These are phyloP conservation scores for Fusarium protoensiforme DNA, from an alignment of 2,329 filamentous ascomycete genomes.

Conservation along the genomic window DNA sequence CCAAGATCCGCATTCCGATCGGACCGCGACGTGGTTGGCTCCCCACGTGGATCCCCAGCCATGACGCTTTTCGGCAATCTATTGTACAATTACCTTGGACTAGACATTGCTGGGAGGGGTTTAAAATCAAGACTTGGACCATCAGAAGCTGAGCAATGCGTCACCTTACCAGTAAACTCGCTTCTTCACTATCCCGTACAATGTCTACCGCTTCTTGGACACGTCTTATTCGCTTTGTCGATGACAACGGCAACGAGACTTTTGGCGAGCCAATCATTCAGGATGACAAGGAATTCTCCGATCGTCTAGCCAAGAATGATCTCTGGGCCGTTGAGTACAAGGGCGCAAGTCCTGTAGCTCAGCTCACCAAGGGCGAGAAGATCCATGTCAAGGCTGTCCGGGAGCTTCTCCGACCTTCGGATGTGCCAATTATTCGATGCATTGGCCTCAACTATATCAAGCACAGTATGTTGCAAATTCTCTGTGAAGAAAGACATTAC, in stretches of 20 bases:
- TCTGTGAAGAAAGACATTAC: fast-evolving
- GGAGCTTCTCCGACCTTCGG: conserved; percentile 44
- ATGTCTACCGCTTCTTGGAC: conserved; percentile 44
- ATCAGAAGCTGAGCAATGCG: not conserved
- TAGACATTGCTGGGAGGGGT: not conserved
- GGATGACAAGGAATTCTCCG: conserved; percentile 41
- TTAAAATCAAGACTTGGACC: conserved; percentile 5
- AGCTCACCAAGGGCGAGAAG: conserved; percentile 41
- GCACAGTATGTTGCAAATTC: conserved; percentile 42
- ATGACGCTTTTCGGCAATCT: not conserved
- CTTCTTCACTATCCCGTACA: conserved; percentile 1
- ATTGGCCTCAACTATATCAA: conserved; percentile 52
- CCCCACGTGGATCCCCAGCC: not conserved
- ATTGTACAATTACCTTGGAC: conserved; percentile 4
- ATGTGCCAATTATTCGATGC: conserved; percentile 51
- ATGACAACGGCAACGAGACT: conserved; percentile 45
- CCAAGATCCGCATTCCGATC: conserved; percentile 27
- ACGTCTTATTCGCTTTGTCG: conserved; percentile 50
- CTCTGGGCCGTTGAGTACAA: conserved; percentile 47
- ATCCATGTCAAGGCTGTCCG: conserved; percentile 46
- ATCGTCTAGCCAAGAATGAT: conserved; percentile 35
- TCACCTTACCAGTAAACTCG: conserved; percentile 9
- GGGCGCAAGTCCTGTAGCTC: conserved; percentile 41
- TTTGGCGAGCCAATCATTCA: conserved; percentile 48
- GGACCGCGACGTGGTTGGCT: conserved; percentile 35